These are phyloP conservation scores for Wickerhamomyces mucosus DNA, from an alignment of 805 yeast species.

Conservation along the genomic window DNA sequence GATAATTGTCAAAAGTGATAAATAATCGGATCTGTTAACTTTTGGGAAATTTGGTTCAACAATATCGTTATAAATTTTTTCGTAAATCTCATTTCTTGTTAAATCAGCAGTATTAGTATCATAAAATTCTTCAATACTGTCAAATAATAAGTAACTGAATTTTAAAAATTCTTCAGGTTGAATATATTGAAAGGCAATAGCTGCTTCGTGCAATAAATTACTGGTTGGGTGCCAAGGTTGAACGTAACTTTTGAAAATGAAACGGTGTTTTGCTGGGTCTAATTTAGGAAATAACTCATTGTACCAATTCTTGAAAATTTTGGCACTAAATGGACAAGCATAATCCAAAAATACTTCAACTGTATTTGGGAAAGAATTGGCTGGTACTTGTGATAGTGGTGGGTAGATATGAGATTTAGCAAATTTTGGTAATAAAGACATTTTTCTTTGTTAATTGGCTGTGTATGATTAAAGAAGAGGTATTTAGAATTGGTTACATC, in stretches of 20 bases:
- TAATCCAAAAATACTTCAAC: constrained; percentile 66
- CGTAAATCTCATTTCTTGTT: constrained; percentile 47
- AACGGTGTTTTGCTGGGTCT: constrained; percentile 41
- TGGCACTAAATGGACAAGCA: constrained; percentile 68
- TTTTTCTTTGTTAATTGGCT: constrained; percentile 5
- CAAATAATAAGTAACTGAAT: constrained; percentile 46
- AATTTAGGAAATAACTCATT: constrained; percentile 44
- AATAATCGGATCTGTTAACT: constrained; percentile 23
- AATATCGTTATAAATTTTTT: constrained; percentile 41
- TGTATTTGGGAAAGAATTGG: constrained; percentile 21
- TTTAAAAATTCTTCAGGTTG: constrained; percentile 47
- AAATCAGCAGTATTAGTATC: constrained; percentile 50
- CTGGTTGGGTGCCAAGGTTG: constrained; percentile 91
- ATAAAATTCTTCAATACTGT: constrained; percentile 42
- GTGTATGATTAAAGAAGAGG: not conserved
- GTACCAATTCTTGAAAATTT: constrained; percentile 48
- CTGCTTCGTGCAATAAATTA: constrained; percentile 57
- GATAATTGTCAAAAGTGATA: constrained; percentile 19
- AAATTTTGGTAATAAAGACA: constrained; percentile 23
- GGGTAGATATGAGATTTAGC: constrained; percentile 17
- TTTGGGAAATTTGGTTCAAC: constrained; percentile 27
- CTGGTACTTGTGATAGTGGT: constrained; percentile 1
- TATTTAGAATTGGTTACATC: too few species aligned
- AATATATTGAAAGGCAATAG: constrained; percentile 56
- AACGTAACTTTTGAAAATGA: constrained; percentile 62